Percentiles rank a stretch among this genome's conserved stretches.
Evolutionary conservation across 768 basidiomycete species (phyloP).

Genomic region (Tubosaeta sp.): DNA sequence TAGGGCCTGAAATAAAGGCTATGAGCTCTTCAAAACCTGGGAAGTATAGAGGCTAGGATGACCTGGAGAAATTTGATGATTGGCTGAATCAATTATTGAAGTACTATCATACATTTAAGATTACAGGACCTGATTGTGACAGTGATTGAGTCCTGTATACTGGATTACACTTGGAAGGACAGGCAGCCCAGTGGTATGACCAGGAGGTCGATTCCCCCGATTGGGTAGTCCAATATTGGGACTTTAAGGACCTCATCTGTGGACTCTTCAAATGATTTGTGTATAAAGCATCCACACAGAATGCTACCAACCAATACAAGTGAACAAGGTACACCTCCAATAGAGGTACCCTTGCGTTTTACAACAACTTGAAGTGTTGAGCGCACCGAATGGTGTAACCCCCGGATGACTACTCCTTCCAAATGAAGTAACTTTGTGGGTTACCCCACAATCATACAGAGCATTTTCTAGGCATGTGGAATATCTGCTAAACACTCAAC

Average conservation of each 20-base stretch:
- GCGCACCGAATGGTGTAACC: too few relatives aligned
- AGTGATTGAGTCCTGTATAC: not conserved
- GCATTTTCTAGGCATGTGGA: too few relatives aligned
- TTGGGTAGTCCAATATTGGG: not conserved
- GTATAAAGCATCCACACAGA: not conserved
- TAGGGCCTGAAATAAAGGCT: not conserved
- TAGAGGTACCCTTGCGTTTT: too few relatives aligned
- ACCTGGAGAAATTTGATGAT: not conserved
- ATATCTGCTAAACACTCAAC: too few relatives aligned
- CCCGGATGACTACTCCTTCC: too few relatives aligned
- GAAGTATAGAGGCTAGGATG: not conserved
- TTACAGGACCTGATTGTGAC: not conserved
- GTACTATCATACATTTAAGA: not conserved
- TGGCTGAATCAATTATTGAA: not conserved
- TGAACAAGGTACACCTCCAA: constrained; percentile 13
- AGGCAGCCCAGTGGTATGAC: not conserved
- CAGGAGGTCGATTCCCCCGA: not conserved
- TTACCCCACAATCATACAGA: too few relatives aligned
- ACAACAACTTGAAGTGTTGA: too few relatives aligned
- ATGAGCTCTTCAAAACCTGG: not conserved
- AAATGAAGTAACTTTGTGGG: too few relatives aligned
- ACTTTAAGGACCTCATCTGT: not conserved
- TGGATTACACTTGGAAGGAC: not conserved
- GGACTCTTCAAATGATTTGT: not conserved
- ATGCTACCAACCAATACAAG: not conserved